Evolutionary conservation across 495 filamentous ascomycete genomes (phyloP), one percentile per base, ranked within the genome.

Genomic region (Rostrohypoxylon terebratum): DNA sequence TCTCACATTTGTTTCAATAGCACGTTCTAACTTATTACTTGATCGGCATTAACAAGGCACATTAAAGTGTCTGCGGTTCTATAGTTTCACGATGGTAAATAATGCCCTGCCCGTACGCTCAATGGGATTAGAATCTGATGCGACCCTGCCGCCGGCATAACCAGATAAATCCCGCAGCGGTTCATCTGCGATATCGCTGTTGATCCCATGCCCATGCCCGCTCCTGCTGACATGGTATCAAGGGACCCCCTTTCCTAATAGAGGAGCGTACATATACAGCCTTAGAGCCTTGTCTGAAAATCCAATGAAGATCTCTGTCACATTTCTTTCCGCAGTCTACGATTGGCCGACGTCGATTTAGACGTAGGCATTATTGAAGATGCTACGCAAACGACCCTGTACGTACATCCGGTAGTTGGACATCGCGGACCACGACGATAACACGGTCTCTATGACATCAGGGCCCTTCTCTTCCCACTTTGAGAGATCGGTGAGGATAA

Each of bases 151-250:
- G 31, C 51, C 14, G 6, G 0, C 14, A 55, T 6, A 55, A 6
- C 51, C 51, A 55, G 31, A 55, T 55, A 34, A 55, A 34, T 55
- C 51, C 51, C 51, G 28, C 25, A 55, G 18, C 33, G 57, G 65
- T 33, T 23, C 38, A 18, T 40, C 38, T 31, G 36, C 21, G 36
- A 44, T 44, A 28, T 25, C 57, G 38, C 38, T 31, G 36, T 23
- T 23, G 21, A 31, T 44, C 23, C 21, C 21, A 44, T 55, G 51
- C 11, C 51, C 18, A 16, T 36, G 36, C 21, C 20, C 31, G 9
- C 38, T 44, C 16, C 16, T 44, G 57, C 57, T 59, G 57, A 59
- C 57, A 44, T 28, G 13, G 13, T 59, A 25, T 31, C 57, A n/a
- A 31, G 10, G 28, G 51, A 55, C 51, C 31, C 31, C 36, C 38